Evolutionary conservation across 2,329 filamentous ascomycete genomes (phyloP), one percentile per base, ranked within the genome.

Genomic region (Coniochaeta hoffmannii): DNA sequence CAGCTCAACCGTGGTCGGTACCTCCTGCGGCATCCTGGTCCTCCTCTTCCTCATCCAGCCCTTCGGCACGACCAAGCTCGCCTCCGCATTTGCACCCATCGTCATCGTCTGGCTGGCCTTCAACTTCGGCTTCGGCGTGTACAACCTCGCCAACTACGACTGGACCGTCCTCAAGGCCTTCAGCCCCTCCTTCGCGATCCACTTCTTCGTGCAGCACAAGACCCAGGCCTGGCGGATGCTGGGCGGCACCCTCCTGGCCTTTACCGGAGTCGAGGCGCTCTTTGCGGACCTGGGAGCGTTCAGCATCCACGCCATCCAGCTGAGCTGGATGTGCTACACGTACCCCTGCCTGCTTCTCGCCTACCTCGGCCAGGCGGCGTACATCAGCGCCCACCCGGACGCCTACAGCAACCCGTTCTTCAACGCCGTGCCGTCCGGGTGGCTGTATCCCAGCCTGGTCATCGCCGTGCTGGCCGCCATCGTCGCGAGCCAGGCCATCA

Each of bases 281-380:
- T 92, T 90, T 64, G 88, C 88, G 3, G 88, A 92, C 62, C 74
- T 92, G 7, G 88, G 88, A 32, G 88, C 88, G 22, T 92, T 92
- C 67, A 82, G 80, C 67, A 77, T 80, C 62, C 73, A 79, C 41
- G 87, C 88, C 0, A 83, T 92, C 53, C 87, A 89, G 65, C 74
- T 91, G 15, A 86, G 81, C 44, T 92, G 88, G 88, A 72, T 90
- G 4, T 74, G 76, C 53, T 84, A 83, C 61, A 79, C 81, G 2
- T 88, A 84, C 58, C 89, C 89, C 0, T 89, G 86, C 63, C 74
- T 79, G 51, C 66, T 87, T 1, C 66, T 87, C 12, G 80, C 83
- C 1, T 90, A 90, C 63, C 80, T 81, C 56, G 88, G 88, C 0
- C 88, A 92, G 71, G 88, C 87, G 0, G 87, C 88, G 2, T 88